Base-by-base conservation (phyloP, 768 basidiomycete genomes). In the Gautieria morchelliformis region DNA sequence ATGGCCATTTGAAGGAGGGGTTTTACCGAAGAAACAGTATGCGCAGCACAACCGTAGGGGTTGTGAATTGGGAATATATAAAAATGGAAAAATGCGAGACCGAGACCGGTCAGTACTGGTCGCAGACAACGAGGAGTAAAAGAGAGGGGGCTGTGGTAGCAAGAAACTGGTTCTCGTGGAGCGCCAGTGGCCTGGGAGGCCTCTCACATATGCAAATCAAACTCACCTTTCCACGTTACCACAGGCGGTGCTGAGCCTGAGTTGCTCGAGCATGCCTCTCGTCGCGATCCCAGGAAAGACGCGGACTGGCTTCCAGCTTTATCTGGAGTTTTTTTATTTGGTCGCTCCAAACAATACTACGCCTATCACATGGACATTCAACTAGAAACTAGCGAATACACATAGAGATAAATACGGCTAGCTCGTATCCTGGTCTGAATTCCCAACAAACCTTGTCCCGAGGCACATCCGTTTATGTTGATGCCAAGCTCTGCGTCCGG, bases 211-310 rank as follows among this genome's bases (percentile, higher is more conserved):
- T 30, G 24, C 22, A 45, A 44, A 53, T 27, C 10, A 5, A 12
- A 20, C 49, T 42, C 37, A 52, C 49, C 52, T 45, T 42, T 49
- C 53, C 32, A n/a, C 22, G 35, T 39, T 49, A 27, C 44, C 47
- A 15, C 39, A 33, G 35, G 14, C 40, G 15, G 32, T 39, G 24
- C 37, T n/a, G 22, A 56, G 27, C 52, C 45, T 40, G 12, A 56
- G 46, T n/a, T 46, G 40, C 53, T 49, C 53, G 15, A 39, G 19
- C 40, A 32, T 53, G 30, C 58, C 35, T 59, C 58, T 58, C 47
- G 52, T 41, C 54, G 56, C 47, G n/a, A 33, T 50, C 32, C 24
- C 33, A 20, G 56, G n/a, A 27, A 48, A 20, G 56, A 30, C 37
- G 22, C 56, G 15, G 9, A 22, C 5, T 27, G 7, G 22, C 2